Conservation (phyloP, 345 rosid genomes). For the Mercurialis annua region DNA sequence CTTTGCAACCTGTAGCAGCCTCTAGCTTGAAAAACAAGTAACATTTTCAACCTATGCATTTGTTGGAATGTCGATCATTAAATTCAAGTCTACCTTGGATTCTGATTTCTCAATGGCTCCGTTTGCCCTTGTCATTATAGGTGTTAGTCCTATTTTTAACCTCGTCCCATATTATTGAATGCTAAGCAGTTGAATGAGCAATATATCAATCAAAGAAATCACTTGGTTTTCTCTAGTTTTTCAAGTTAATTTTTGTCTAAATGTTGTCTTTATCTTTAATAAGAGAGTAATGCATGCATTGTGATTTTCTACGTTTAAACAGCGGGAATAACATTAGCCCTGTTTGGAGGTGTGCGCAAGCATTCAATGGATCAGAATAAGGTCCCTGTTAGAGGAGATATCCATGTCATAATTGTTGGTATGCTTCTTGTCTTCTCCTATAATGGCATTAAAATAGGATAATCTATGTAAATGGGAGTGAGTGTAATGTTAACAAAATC, state of each 20-base stretch:
- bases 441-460: background rate
- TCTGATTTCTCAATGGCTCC: background rate
- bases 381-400: conserved; percentile 99
- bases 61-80: background rate
- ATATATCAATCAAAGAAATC: background rate
- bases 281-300: conserved; percentile 2
- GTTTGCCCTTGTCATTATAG: background rate
- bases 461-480: background rate
- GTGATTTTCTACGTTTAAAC: conserved; percentile 24
- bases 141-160: background rate
- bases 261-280: conserved; percentile 1
- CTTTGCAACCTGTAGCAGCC: background rate
- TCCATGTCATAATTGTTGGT: conserved; percentile 96
- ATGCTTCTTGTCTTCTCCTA: conserved; percentile 26
- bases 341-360: conserved; percentile 96
- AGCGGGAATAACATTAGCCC: conserved; percentile 91
- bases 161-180: background rate
- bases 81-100: background rate
- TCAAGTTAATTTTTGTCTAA: background rate
- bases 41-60: background rate
- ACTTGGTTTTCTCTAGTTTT: conserved; percentile 5
- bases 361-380: conserved; percentile 83
- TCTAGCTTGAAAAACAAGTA: too few species aligned
- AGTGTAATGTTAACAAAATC: background rate
- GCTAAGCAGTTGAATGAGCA: background rate